A percentile compares a stretch with the other conserved stretches of the same genome.
phyloP scores from a whole-genome alignment of 1,284 basidiomycete species.

The Pseudomicrostroma phylloplanum region DNA sequence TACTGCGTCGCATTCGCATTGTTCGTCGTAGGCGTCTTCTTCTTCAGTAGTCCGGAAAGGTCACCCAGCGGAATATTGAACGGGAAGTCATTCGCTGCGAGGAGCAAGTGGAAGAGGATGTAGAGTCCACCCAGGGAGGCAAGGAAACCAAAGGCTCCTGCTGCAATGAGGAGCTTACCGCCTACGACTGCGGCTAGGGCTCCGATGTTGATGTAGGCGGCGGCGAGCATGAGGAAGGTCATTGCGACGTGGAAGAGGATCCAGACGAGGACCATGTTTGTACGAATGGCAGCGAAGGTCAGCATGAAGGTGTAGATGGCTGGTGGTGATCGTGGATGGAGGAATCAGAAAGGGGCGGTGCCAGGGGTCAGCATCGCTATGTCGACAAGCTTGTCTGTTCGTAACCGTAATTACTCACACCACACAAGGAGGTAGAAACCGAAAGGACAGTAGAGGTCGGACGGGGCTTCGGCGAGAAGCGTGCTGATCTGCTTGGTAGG shows the following conservation, averaged over 20 bases:
- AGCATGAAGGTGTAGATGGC: conserved; percentile 29
- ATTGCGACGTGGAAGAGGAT: conserved; percentile 33
- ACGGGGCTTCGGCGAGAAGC: conserved; percentile 13
- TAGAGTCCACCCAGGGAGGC: conserved; percentile 31
- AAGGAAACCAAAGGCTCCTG: conserved; percentile 27
- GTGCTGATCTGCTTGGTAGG: conserved; percentile 16
- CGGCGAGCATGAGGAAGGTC: conserved; percentile 22
- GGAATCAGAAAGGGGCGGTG: too few species aligned
- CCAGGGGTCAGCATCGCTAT: too few species aligned
- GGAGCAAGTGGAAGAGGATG: conserved; percentile 25
- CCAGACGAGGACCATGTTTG: conserved; percentile 32
- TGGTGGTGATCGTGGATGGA: not conserved
- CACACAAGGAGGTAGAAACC: conserved; percentile 1
- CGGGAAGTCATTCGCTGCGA: conserved; percentile 24
- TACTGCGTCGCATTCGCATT: too few species aligned
- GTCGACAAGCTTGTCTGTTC: not conserved
- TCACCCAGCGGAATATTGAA: conserved; percentile 11
- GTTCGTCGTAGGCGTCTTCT: not conserved
- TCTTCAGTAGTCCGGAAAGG: conserved; percentile 11
- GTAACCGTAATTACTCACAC: not conserved
- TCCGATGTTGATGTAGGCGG: conserved; percentile 26
- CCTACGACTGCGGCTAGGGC: conserved; percentile 9
- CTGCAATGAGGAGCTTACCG: conserved; percentile 17
- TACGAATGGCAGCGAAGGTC: conserved; percentile 26
- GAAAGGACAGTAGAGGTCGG: conserved; percentile 7